Evolutionary conservation across 2,329 filamentous ascomycete species (phyloP), one percentile per base, ranked within the genome.

Genomic region (Xylariaceae sp.): DNA sequence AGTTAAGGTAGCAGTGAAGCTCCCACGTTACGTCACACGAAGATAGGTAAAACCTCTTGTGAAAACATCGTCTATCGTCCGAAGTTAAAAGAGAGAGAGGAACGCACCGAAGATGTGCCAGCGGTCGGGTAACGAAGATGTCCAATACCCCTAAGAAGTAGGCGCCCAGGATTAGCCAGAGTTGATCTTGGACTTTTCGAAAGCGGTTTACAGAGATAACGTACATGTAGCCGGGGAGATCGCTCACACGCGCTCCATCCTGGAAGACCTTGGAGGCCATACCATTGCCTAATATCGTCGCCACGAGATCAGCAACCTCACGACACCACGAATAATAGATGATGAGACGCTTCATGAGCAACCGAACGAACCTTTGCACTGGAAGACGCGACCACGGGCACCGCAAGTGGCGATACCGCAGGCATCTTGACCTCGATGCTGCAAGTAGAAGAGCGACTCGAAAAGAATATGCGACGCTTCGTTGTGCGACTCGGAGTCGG

Each of bases 61-160:
- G 37, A 39, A 42, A 37, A n/a, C 9, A 44, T 48, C 13, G 13
- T 39, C 17, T 18, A 2, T 17, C 17, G 10, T n/a, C n/a, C 2
- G 35, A 42, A 1, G 54, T 0, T 30, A n/a, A 47, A 2, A n/a
- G n/a, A 51, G 49, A 11, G 47, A n/a, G 18, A 4, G 11, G 13
- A 35, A 57, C 57, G 23, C 52, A 59, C 62, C 2, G 86, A 86
- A 68, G 85, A 88, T 75, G 84, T 89, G 56, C 88, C 88, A 13
- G 88, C 87, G 3, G 88, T 90, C n/a, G 88, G 88, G 73, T 90
- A 90, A 73, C 88, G 80, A 65, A 90, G 74, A 73, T 90, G 88
- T 42, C 83, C 88, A 55, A 90, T 77, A 3, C 61, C 62, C 58
- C 58, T 61, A 2, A 10, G 1, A 55, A 42, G 39, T 9, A 50